These are phyloP conservation scores for Salix suchowensis DNA, from an alignment of 345 rosid genomes.

Conservation along the genomic window DNA sequence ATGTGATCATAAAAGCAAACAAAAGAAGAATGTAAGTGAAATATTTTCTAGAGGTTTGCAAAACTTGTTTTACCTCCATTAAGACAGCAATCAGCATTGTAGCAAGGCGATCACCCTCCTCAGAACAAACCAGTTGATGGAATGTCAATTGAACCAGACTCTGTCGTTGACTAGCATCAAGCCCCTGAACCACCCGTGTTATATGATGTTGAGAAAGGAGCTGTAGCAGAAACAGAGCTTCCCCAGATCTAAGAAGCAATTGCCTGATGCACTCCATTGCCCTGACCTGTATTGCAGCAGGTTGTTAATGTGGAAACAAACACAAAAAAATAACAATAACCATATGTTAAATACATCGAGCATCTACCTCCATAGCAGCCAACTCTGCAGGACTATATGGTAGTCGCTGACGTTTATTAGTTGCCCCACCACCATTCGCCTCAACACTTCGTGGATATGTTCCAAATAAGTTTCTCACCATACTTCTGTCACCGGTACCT, in stretches of 20 bases:
- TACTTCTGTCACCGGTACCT: slow-evolving; percentile 64
- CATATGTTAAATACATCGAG: slow-evolving; percentile 4
- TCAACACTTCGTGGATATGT: slow-evolving; percentile 49
- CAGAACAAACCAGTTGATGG: slow-evolving; percentile 88
- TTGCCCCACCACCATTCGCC: slow-evolving; percentile 55
- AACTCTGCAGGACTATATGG: slow-evolving; percentile 85
- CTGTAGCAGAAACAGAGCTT: slow-evolving; percentile 87
- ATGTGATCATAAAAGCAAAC: too few relatives aligned
- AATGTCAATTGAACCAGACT: slow-evolving; percentile 76
- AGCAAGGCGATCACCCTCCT: slow-evolving; percentile 89
- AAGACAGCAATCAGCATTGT: slow-evolving; percentile 77
- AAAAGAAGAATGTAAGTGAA: not conserved
- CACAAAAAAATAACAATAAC: not conserved
- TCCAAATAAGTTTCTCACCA: slow-evolving; percentile 74
- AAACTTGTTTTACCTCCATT: slow-evolving; percentile 69
- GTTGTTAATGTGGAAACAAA: slow-evolving; percentile 4
- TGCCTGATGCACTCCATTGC: slow-evolving; percentile 97
- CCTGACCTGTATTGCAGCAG: slow-evolving; percentile 57
- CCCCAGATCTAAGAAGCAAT: slow-evolving; percentile 93
- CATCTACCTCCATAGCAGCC: slow-evolving; percentile 85
- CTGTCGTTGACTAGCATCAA: slow-evolving; percentile 61
- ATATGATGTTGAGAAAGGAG: slow-evolving; percentile 86
- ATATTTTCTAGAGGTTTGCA: not conserved
- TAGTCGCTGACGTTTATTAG: slow-evolving; percentile 76
- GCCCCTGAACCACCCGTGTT: slow-evolving; percentile 74